Evolutionary conservation across 306 rosid genomes (phyloP).

Genomic region (Aeschynomene evenia): DNA sequence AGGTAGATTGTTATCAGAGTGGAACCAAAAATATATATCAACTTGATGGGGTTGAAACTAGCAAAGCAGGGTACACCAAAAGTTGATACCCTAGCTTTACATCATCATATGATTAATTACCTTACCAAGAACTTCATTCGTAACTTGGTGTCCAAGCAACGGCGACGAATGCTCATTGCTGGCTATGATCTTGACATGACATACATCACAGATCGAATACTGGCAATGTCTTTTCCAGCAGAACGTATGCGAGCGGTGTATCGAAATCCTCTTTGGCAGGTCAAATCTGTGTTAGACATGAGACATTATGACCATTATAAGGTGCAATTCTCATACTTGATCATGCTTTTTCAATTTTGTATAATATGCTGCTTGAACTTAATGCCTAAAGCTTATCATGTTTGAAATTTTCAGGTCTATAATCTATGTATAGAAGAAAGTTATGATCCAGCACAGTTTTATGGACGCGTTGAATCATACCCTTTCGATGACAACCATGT

Average conservation of each 20-base stretch:
- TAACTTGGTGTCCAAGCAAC: constrained; percentile 84
- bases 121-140: constrained; percentile 68
- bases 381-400: constrained; percentile 15
- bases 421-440: constrained; percentile 89
- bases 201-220: constrained; percentile 71
- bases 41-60: constrained; percentile 67
- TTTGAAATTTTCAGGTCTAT: constrained; percentile 58
- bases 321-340: constrained; percentile 48
- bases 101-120: constrained; percentile 62
- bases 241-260: constrained; percentile 89
- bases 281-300: constrained; percentile 88
- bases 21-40: constrained; percentile 33
- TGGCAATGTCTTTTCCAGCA: constrained; percentile 97
- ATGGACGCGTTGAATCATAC: constrained; percentile 80
- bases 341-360: background rate
- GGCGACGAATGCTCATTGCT: constrained; percentile 85
- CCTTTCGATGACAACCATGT: constrained; percentile 97
- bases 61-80: constrained; percentile 53
- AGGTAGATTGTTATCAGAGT: constrained; percentile 39
- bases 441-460: constrained; percentile 72
- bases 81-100: constrained; percentile 40
- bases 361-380: background rate
- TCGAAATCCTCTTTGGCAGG: constrained; percentile 98
- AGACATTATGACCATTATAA: constrained; percentile 78
- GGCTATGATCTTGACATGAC: constrained; percentile 99